Conservation (phyloP, 2,329 filamentous ascomycete genomes). For the Coniochaeta hoffmannii region DNA sequence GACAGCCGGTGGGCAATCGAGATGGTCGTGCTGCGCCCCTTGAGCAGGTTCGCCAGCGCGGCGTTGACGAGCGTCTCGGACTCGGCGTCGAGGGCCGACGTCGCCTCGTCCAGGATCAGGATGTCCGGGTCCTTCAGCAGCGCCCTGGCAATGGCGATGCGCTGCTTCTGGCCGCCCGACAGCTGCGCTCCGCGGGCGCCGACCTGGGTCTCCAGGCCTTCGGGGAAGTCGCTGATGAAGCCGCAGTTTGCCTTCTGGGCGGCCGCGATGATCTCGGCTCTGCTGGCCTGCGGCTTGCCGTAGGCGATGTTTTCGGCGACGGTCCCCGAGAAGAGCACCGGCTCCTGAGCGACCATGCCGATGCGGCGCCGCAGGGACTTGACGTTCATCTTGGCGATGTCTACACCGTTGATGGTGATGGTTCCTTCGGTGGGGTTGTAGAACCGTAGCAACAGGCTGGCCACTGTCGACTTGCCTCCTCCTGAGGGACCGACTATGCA, state of each 20-base stretch:
- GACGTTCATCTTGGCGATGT: conserved; percentile 81
- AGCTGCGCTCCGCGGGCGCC: conserved; percentile 89
- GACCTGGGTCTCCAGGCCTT: conserved; percentile 89
- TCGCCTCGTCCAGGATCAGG: conserved; percentile 92
- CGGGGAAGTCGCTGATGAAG: conserved; percentile 94
- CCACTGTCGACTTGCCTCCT: conserved; percentile 93
- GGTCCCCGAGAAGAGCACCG: conserved; percentile 80
- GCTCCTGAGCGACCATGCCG: conserved; percentile 92
- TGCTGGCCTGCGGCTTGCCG: conserved; percentile 70
- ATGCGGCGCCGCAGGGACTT: conserved; percentile 90
- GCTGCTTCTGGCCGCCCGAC: conserved; percentile 93
- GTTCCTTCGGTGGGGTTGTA: conserved; percentile 73
- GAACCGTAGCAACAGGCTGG: conserved; percentile 83
- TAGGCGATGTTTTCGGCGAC: conserved; percentile 90
- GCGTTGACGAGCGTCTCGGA: conserved; percentile 95
- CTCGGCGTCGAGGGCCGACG: conserved; percentile 90
- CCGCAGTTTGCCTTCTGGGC: conserved; percentile 90
- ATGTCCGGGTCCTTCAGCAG: conserved; percentile 96
- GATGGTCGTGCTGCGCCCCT: conserved; percentile 90
- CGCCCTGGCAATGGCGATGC: conserved; percentile 92
- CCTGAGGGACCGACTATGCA: conserved; percentile 95
- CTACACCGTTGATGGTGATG: conserved; percentile 77
- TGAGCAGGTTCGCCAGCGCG: conserved; percentile 72
- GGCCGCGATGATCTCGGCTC: conserved; percentile 75
- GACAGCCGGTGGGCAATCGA: conserved; percentile 93